Conservation (phyloP, 2,329 filamentous ascomycete genomes). For the Claviceps pazoutovae region DNA sequence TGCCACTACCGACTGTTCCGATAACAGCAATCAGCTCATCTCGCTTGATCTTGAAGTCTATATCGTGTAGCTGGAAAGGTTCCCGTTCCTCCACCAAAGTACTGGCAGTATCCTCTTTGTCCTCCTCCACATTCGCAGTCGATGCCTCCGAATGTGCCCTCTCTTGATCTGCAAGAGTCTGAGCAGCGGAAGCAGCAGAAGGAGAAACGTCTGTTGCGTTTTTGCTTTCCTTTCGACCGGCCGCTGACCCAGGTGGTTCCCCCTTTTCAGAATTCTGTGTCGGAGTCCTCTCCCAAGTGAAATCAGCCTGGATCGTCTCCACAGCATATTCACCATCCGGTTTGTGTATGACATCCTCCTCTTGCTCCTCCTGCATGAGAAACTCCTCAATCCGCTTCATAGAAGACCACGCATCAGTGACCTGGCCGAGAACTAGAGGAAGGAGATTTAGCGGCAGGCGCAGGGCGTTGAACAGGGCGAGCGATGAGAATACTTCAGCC, state of each 20-base stretch:
- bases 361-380: conserved; percentile 68
- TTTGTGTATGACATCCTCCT: conserved; percentile 49
- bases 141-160: conserved; percentile 18
- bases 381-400: conserved; percentile 79
- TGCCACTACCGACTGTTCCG: conserved; percentile 77
- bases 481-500: conserved; percentile 76
- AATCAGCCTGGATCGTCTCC: conserved; percentile 56
- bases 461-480: conserved; percentile 85
- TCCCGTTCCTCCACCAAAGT: conserved; percentile 44
- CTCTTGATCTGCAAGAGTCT: conserved; percentile 11
- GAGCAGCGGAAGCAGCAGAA: conserved; percentile 8
- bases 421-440: conserved; percentile 75
- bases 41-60: conserved; percentile 54
- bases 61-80: conserved; percentile 57
- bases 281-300: conserved; percentile 72
- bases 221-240: conserved; percentile 26
- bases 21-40: conserved; percentile 78
- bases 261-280: conserved; percentile 35
- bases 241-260: conserved; percentile 19
- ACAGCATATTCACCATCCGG: conserved; percentile 53
- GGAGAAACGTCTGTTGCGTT: conserved; percentile 23
- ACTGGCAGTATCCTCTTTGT: conserved; percentile 36
- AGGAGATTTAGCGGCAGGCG: conserved; percentile 82
- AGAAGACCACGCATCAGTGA: conserved; percentile 80
- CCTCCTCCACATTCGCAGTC: conserved; percentile 24